Evolutionary conservation across 352 stramenopile genomes (phyloP), one percentile per base, ranked within the genome.

Genomic region (Phytophthora niederhauseri): DNA sequence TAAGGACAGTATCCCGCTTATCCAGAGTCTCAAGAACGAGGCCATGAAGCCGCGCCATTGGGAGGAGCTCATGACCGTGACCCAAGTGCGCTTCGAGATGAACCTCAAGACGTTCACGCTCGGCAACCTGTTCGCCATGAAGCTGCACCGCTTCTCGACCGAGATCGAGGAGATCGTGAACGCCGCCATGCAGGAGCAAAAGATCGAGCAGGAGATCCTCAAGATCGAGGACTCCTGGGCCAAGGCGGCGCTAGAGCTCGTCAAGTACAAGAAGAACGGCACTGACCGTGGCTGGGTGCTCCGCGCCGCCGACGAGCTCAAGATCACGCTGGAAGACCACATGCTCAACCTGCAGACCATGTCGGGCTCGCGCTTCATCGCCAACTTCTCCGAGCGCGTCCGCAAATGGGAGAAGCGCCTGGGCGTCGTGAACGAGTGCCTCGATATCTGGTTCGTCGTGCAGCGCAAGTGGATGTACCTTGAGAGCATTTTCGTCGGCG

Each of bases 391-490:
- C 0, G 91, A 98, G 20, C 87, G 89, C 9, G 92, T 98, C 12
- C 89, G 93, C 50, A 92, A 90, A 61, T 98, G 94, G 94, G 94
- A 98, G 61, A 96, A 95, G 56, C 89, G 82, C 8, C 80, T 98
- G 6, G 85, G 95, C 19, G 76, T 95, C 6, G 91, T 98, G 49
- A 96, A 95, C 64, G 94, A 98, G 55, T 97, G 86, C 31, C 58
- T 98, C 0, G 92, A 98, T 66, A 83, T 97, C 62, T 98, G 93
- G 93, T 98, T 97, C 57, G 83, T 96, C 22, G 94, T 98, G 15
- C 94, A 98, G 77, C 87, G 92, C 31, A 97, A 98, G 76, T 98
- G 94, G 94, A 98, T 98, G 93, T 98, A 98, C 66, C 84, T 98
- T 17, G 94, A 98, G 64, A 97, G 87, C 61, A 98, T 98, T 68